Percentiles rank a stretch among this genome's conserved stretches.
phyloP scores from a whole-genome alignment of 2,329 filamentous ascomycete genomes.

The Aspergillus hortae region DNA sequence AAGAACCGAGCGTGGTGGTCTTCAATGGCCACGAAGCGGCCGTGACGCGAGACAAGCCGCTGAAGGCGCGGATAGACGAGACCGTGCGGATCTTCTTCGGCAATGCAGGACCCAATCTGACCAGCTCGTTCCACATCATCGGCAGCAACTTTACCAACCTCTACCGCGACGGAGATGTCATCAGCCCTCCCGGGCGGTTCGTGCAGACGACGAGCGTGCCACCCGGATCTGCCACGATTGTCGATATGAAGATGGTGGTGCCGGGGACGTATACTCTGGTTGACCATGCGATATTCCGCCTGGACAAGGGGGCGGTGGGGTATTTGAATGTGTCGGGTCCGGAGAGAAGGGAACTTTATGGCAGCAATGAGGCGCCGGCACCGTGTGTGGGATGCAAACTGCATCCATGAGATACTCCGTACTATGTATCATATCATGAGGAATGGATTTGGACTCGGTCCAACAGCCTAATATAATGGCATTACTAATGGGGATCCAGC shows the following conservation, averaged over 20 bases:
- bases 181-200: slow-evolving; percentile 25
- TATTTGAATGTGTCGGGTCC: slow-evolving; percentile 33
- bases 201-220: slow-evolving; percentile 27
- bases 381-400: slow-evolving; percentile 32
- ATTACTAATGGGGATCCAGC: too few relatives aligned
- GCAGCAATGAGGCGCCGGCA: slow-evolving; percentile 21
- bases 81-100: slow-evolving; percentile 35
- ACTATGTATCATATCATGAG: not conserved
- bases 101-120: slow-evolving; percentile 33
- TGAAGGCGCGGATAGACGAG: slow-evolving; percentile 28
- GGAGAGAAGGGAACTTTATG: slow-evolving; percentile 24
- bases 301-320: slow-evolving; percentile 35
- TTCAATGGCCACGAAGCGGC: slow-evolving; percentile 34
- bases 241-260: slow-evolving; percentile 31
- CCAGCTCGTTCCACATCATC: slow-evolving; percentile 32
- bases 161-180: slow-evolving; percentile 30
- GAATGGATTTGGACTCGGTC: not conserved
- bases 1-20: slow-evolving; percentile 28
- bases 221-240: slow-evolving; percentile 25
- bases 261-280: slow-evolving; percentile 33
- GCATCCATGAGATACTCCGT: slow-evolving; percentile 19
- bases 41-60: slow-evolving; percentile 25
- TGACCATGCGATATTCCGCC: slow-evolving; percentile 33
- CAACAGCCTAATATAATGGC: too few relatives aligned
- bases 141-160: slow-evolving; percentile 27